These are phyloP conservation scores for Oenanthe sinensis DNA, from an alignment of 129 eudicot genomes.

Conservation along the genomic window DNA sequence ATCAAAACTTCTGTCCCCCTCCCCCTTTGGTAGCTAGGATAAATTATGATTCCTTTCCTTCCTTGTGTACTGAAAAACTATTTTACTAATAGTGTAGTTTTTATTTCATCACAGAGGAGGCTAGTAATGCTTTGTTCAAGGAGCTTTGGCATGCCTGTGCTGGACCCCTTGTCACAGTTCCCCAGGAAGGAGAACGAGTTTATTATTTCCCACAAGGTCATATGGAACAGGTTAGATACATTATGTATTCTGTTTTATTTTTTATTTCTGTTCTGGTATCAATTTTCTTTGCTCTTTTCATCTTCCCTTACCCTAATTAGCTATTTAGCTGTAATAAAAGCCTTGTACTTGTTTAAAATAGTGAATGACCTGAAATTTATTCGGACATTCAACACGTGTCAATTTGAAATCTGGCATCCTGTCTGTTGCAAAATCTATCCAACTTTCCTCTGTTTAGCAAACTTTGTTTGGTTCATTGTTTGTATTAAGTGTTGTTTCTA, in stretches of 20 bases:
- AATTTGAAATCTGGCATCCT: background rate
- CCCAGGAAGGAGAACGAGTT: slow-evolving; percentile 82
- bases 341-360: background rate
- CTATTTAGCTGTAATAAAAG: background rate
- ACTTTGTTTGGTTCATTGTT: slow-evolving; percentile 3
- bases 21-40: background rate
- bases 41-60: background rate
- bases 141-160: slow-evolving; percentile 97
- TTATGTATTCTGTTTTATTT: background rate
- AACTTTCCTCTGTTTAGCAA: slow-evolving; percentile 2
- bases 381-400: background rate
- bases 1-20: background rate
- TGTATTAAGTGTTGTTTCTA: slow-evolving; percentile 10
- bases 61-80: background rate
- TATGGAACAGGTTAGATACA: slow-evolving; percentile 72
- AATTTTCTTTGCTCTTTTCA: background rate
- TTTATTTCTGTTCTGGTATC: background rate
- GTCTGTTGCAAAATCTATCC: background rate
- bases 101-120: slow-evolving; percentile 23
- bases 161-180: slow-evolving; percentile 82
- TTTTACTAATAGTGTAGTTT: slow-evolving; percentile 2
- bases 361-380: background rate
- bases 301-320: background rate
- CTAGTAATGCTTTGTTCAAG: slow-evolving; percentile 47
- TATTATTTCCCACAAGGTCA: slow-evolving; percentile 96